A percentile compares a stretch with the other conserved stretches of the same genome.
phyloP scores from a whole-genome alignment of 2,329 filamentous ascomycete genomes.

The Orbilia quercus region DNA sequence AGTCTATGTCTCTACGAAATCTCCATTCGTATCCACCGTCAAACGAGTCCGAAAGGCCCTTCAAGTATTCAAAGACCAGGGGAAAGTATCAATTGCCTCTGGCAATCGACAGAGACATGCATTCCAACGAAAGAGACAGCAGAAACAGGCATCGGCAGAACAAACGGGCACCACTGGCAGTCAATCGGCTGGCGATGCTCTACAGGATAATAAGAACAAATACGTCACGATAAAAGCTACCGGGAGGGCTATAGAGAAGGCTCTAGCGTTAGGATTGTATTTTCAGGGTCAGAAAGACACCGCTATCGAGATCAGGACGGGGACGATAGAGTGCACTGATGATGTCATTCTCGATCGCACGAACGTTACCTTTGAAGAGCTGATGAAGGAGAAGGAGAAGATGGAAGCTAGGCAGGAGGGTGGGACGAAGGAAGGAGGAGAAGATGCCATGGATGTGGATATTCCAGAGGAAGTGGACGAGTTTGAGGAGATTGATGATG shows the following conservation, averaged over 20 bases:
- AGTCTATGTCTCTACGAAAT: slow-evolving; percentile 74
- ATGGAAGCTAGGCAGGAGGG: slow-evolving; percentile 11
- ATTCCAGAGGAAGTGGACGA: slow-evolving; percentile 39
- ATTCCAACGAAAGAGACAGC: slow-evolving; percentile 56
- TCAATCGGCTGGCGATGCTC: slow-evolving; percentile 1
- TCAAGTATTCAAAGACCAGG: slow-evolving; percentile 68
- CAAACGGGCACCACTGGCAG: slow-evolving; percentile 59
- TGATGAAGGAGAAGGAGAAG: slow-evolving; percentile 47
- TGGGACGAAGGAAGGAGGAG: slow-evolving; percentile 1
- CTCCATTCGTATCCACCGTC: slow-evolving; percentile 75
- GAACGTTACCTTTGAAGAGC: slow-evolving; percentile 60
- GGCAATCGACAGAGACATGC: slow-evolving; percentile 40
- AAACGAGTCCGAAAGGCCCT: slow-evolving; percentile 75
- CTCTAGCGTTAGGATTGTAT: slow-evolving; percentile 72
- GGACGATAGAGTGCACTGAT: slow-evolving; percentile 74
- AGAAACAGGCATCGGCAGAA: slow-evolving; percentile 55
- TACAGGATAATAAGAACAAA: slow-evolving; percentile 62
- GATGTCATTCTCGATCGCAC: slow-evolving; percentile 69
- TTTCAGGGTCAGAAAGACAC: slow-evolving; percentile 73
- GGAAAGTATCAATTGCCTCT: slow-evolving; percentile 64
- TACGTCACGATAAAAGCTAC: slow-evolving; percentile 73
- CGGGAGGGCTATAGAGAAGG: slow-evolving; percentile 74
- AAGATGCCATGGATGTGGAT: slow-evolving; percentile 48
- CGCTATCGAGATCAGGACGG: slow-evolving; percentile 71
- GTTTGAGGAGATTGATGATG: slow-evolving; percentile 50